Base-by-base conservation (phyloP, 2,329 filamentous ascomycete genomes). In the Aspergillus sp. region DNA sequence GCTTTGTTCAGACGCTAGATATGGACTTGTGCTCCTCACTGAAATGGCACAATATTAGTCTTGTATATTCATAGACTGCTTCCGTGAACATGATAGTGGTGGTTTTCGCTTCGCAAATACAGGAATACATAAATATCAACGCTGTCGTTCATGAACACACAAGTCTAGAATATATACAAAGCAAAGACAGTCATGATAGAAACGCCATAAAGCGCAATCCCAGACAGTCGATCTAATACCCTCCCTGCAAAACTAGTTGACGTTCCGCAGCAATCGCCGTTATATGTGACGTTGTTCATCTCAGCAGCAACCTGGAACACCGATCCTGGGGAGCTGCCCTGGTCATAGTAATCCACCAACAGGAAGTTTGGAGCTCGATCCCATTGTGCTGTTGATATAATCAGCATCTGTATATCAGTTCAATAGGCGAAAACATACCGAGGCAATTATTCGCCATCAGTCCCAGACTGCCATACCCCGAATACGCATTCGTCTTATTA, bases 311-410 rank as follows among this genome's bases (percentile, higher is more conserved):
- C 83, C 58, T 85, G 76, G 57, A 94, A 94, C 7, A 93, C 87
- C 3, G 85, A 86, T 2, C 88, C 88, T 4, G 77, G 73, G 70
- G 74, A 77, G 31, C 69, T 73, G 28, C 86, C 86, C 47, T 75
- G 73, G 62, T 93, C 89, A 68, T 93, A 94, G 65, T 88, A 93
- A 62, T 94, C 88, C 27, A 93, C 87, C 42, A 93, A 82, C 39
- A 94, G 72, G 58, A 90, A 82, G 58, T 85, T 91, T 2, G 88
- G 89, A 0, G 86, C 75, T 7, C 79, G 77, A 13, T 74, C 74
- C 86, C 86, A 93, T 38, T 53, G 55, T 5, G 50, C 69, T 71
- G 71, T 19, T 11, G 11, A 12, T 2, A 19, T 19, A 19, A 19
- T 19, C 19, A 19, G 12, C 1, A 27, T 59, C 52, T 62, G 54